Percentiles rank a stretch among this genome's conserved stretches.
These are phyloP conservation scores for Penicillium tannophilum DNA, from an alignment of 495 filamentous ascomycete genomes.

Conservation along the genomic window DNA sequence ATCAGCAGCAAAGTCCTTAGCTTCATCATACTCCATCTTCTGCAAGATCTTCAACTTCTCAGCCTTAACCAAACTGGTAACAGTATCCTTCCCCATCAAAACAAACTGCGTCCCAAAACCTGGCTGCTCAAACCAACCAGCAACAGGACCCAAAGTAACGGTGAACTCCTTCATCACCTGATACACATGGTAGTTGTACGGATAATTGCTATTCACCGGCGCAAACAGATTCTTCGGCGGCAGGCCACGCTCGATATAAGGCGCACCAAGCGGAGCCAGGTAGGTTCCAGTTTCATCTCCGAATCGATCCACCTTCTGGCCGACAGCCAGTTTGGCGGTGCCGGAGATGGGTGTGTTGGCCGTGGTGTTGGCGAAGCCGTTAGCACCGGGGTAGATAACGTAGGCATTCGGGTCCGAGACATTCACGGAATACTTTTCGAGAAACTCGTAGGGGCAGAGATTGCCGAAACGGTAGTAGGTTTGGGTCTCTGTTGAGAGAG, in stretches of 20 bases:
- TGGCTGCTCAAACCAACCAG: slow-evolving; percentile 56
- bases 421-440: slow-evolving; percentile 37
- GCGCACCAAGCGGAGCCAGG: slow-evolving; percentile 46
- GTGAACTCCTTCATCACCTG: slow-evolving; percentile 39
- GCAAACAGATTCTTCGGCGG: slow-evolving; percentile 33
- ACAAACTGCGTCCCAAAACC: slow-evolving; percentile 52
- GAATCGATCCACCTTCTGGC: slow-evolving; percentile 53
- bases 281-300: slow-evolving; percentile 45
- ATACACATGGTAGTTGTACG: slow-evolving; percentile 2
- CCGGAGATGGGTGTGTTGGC: background rate
- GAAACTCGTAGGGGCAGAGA: slow-evolving; percentile 48
- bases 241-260: slow-evolving; percentile 51
- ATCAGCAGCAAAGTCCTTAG: background rate
- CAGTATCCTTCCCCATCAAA: background rate
- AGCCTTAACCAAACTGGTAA: background rate
- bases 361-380: background rate
- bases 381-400: background rate
- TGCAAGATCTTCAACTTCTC: background rate
- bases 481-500: slow-evolving; percentile 32
- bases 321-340: slow-evolving; percentile 35
- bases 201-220: background rate
- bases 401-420: background rate
- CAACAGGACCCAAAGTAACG: slow-evolving; percentile 48
- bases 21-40: background rate
- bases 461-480: slow-evolving; percentile 49